Percentiles rank a stretch among this genome's conserved stretches.
Conservation (phyloP, 2,329 filamentous ascomycete species). For the Talaromyces sp. region DNA sequence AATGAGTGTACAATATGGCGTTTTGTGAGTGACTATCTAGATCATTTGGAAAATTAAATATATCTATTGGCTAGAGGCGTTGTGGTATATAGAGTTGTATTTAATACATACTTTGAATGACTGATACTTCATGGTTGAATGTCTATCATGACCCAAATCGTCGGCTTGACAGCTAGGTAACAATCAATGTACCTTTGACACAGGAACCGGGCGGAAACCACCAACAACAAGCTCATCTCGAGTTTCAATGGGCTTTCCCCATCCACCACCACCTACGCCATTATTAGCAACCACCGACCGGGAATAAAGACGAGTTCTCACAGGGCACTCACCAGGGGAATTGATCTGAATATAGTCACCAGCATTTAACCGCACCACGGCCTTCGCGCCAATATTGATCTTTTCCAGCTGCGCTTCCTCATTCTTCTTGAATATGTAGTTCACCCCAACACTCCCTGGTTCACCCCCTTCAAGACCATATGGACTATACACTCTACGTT, state of each 20-base stretch:
- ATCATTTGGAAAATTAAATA: background rate
- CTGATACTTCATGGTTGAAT: no score
- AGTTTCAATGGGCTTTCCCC: constrained; percentile 8
- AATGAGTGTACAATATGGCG: background rate
- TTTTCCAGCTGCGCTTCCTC: constrained; percentile 11
- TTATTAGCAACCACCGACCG: background rate
- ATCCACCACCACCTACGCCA: constrained; percentile 16
- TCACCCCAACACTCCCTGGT: constrained; percentile 18
- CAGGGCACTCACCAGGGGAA: constrained; percentile 14
- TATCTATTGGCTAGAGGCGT: background rate
- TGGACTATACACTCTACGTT: constrained; percentile 67
- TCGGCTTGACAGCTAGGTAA: no score
- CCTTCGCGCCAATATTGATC: constrained; percentile 18
- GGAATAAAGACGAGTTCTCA: background rate
- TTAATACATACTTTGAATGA: background rate
- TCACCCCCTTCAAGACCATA: constrained; percentile 79
- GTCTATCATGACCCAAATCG: no score
- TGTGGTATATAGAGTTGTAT: background rate
- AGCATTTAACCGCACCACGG: constrained; percentile 11
- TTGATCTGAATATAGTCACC: constrained; percentile 19
- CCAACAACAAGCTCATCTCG: background rate
- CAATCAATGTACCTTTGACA: background rate
- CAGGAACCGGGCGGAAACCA: constrained; percentile 3
- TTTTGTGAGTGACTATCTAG: background rate
- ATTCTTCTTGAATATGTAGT: constrained; percentile 19